These are phyloP conservation scores for Ricinus communis DNA, from an alignment of 345 rosid species.

Conservation along the genomic window DNA sequence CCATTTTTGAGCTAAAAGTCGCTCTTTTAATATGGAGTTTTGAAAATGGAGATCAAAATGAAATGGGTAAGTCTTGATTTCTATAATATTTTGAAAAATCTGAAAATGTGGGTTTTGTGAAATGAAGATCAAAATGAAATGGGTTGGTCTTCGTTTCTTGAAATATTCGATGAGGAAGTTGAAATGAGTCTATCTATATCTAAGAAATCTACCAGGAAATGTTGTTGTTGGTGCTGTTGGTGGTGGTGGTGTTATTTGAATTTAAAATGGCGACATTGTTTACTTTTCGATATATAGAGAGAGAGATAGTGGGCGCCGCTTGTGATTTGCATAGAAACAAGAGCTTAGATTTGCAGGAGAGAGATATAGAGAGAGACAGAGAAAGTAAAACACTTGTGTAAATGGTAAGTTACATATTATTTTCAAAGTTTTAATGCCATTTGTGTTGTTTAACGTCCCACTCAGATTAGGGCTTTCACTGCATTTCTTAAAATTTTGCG, in stretches of 20 bases:
- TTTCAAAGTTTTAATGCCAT: no score
- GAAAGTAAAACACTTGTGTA: no score
- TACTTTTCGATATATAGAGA: conserved; percentile 1
- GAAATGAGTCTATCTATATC: background rate
- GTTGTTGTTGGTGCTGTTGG: background rate
- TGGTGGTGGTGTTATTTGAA: background rate
- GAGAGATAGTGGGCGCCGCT: background rate
- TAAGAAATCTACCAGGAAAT: background rate
- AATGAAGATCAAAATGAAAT: conserved; percentile 1
- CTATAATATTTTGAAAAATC: background rate
- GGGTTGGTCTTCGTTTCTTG: background rate
- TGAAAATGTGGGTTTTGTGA: background rate
- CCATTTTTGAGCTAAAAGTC: conserved; percentile 5
- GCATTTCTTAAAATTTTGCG: no score
- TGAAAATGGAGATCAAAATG: background rate
- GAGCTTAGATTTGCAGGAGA: background rate
- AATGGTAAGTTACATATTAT: no score
- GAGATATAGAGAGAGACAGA: no score
- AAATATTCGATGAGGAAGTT: background rate
- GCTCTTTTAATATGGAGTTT: background rate
- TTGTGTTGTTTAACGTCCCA: no score
- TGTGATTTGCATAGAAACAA: background rate
- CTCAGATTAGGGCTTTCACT: no score
- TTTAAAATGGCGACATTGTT: conserved; percentile 10
- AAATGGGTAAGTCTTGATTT: background rate